Evolutionary conservation across 108 stramenopile genomes (phyloP), one percentile per base, ranked within the genome.

Genomic region (Cyclotella baltica): DNA sequence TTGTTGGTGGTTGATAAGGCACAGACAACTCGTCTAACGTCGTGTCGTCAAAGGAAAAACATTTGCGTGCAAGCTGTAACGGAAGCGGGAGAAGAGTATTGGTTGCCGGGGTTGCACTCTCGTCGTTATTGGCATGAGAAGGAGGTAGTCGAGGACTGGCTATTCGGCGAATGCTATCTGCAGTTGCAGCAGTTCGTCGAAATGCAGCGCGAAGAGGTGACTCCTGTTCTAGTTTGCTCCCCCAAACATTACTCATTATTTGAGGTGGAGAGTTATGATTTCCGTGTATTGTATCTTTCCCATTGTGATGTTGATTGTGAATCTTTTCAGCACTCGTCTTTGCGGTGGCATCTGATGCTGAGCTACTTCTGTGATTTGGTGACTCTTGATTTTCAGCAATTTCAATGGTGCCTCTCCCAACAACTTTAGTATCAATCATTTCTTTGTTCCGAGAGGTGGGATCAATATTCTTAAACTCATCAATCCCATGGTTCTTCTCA

Each of bases 31-130:
- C 81, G 31, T 82, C 81, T 38, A 70, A 22, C 0, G 81, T 82
- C 0, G 81, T 82, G 67, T 82, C 81, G 27, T 82, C 75, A 38
- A 82, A 82, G 6, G 81, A 82, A 20, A 82, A 82, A 43, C 81
- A 82, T 31, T 82, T 73, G 3, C 70, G 72, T 3, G 81, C 81
- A 37, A 82, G 38, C 55, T 82, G 71, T 30, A 72, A 61, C 0
- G 71, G 71, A 10, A 72, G 64, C 10, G 77, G 77, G 15, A 78
- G 34, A 16, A 82, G 70, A 31, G 59, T 34, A 48, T 68, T 66
- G 46, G 19, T 71, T 3, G 55, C 59, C 4, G 62, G 38, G 62
- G 37, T 57, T 1, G 73, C 23, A 33, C 59, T n/a, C 51, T 57
- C 50, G 2, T 71, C 71, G 16, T 66, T 48, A 55, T 35, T 59